Base-by-base conservation (phyloP, 192 early-diverging fungal genomes). In the Spinellus fusiger region DNA sequence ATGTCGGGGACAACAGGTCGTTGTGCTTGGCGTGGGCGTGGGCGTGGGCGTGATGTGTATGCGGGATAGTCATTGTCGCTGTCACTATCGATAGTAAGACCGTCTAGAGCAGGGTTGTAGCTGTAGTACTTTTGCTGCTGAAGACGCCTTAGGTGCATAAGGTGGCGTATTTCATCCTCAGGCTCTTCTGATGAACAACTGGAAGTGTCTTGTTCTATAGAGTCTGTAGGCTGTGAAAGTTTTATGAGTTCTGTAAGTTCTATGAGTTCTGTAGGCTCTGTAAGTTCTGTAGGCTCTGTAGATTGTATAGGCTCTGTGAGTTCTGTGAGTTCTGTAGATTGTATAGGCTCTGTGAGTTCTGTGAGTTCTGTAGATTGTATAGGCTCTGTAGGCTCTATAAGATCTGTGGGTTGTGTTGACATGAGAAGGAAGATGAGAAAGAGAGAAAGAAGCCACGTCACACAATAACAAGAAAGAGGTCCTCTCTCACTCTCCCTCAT, bases 1-100 rank as follows among this genome's bases (percentile, higher is more conserved):
- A 68, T 59, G 8, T 73, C 71, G 13, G 71, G 71, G 8, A 73
- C 38, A n/a, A 62, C 33, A n/a, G 66, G 70, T 15, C 53, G 23
- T 23, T 59, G 34, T 33, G 32, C 38, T 26, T 9, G 18, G 28
- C 47, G 25, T 50, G 35, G n/a, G n/a, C n/a, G n/a, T n/a, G n/a
- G n/a, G n/a, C n/a, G n/a, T n/a, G n/a, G 31, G 31, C 10, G n/a
- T n/a, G n/a, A n/a, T n/a, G n/a, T n/a, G n/a, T n/a, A n/a, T n/a
- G n/a, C n/a, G n/a, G n/a, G 33, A 40, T 64, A 49, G 15, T 56
- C 59, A 40, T 49, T 48, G 23, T 59, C 61, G 7, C 28, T 18
- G 35, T 44, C 34, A 34, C 49, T 46, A 3, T 56, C 62, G 25
- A 31, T 29, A 13, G 23, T 22, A n/a, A 47, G 25, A 5, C 37